phyloP scores from a whole-genome alignment of 306 rosid genomes.

The Rosa lucieae region DNA sequence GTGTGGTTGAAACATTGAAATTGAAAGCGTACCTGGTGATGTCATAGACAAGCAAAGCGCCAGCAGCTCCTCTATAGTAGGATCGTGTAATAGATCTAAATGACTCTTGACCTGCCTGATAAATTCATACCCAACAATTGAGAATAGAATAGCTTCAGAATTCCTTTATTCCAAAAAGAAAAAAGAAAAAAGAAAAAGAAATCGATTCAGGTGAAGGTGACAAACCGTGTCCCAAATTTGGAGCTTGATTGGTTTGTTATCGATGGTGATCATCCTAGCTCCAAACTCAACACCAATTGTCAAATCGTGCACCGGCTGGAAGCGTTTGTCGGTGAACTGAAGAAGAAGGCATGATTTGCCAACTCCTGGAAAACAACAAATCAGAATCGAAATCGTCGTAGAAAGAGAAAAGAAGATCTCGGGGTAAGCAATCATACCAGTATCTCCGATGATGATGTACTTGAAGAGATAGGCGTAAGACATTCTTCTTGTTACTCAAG shows the following conservation, averaged over 20 bases:
- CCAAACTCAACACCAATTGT: slow-evolving; percentile 99
- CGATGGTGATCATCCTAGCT: slow-evolving; percentile 96
- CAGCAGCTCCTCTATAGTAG: slow-evolving; percentile 96
- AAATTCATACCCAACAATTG: slow-evolving; percentile 3
- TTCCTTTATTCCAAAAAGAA: not conserved
- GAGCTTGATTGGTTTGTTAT: slow-evolving; percentile 84
- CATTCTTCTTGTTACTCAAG: slow-evolving; percentile 27
- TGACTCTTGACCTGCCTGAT: slow-evolving; percentile 99
- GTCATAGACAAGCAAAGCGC: slow-evolving; percentile 94
- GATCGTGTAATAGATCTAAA: slow-evolving; percentile 96
- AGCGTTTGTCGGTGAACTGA: slow-evolving; percentile 95
- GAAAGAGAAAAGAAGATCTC: not conserved
- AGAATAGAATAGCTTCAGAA: not conserved
- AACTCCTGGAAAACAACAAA: slow-evolving; percentile 60
- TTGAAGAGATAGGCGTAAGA: slow-evolving; percentile 98
- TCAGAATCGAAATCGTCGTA: not conserved
- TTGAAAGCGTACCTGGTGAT: slow-evolving; percentile 71
- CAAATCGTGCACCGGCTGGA: slow-evolving; percentile 95
- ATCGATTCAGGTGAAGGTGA: not conserved
- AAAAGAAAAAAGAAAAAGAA: not conserved
- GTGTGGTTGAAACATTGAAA: not conserved
- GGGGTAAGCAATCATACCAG: slow-evolving; percentile 50
- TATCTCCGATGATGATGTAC: slow-evolving; percentile 98
- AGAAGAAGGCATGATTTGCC: slow-evolving; percentile 98
- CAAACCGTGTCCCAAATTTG: slow-evolving; percentile 99